phyloP scores from a whole-genome alignment of 441 rosid species.

The Capsella rubella region DNA sequence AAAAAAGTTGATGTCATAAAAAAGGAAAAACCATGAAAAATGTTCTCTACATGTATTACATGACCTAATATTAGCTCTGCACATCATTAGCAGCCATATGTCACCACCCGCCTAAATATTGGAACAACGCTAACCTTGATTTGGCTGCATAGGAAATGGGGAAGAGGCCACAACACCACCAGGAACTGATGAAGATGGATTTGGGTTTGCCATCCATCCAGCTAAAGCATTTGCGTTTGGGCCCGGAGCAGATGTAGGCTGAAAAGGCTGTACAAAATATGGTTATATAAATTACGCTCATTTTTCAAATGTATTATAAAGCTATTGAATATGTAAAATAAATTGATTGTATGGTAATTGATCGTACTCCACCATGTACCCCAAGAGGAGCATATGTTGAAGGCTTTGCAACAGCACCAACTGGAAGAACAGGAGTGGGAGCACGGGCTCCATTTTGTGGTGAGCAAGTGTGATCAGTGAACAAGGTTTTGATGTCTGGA shows the following conservation, averaged over 20 bases:
- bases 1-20: too few species aligned
- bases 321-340: constrained; percentile 47
- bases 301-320: constrained; percentile 14
- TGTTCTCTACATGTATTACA: background rate
- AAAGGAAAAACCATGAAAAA: background rate
- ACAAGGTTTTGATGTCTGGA: constrained; percentile 85
- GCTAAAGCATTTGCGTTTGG: constrained; percentile 57
- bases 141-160: constrained; percentile 50
- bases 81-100: constrained; percentile 16
- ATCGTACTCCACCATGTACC: constrained; percentile 67
- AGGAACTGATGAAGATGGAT: constrained; percentile 55
- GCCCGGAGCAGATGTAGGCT: constrained; percentile 45
- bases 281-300: constrained; percentile 23
- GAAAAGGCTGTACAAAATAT: constrained; percentile 53
- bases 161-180: constrained; percentile 52
- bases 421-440: constrained; percentile 71
- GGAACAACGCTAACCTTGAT: constrained; percentile 51
- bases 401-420: constrained; percentile 73
- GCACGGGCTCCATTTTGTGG: constrained; percentile 84
- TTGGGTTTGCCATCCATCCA: constrained; percentile 62
- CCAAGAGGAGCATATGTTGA: constrained; percentile 71
- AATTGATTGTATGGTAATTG: constrained; percentile 40
- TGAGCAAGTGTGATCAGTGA: constrained; percentile 76
- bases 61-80: constrained; percentile 5
- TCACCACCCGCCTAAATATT: constrained; percentile 17